Conservation (phyloP, 2,329 filamentous ascomycete genomes). For the Conoideocrella luteorostrata region DNA sequence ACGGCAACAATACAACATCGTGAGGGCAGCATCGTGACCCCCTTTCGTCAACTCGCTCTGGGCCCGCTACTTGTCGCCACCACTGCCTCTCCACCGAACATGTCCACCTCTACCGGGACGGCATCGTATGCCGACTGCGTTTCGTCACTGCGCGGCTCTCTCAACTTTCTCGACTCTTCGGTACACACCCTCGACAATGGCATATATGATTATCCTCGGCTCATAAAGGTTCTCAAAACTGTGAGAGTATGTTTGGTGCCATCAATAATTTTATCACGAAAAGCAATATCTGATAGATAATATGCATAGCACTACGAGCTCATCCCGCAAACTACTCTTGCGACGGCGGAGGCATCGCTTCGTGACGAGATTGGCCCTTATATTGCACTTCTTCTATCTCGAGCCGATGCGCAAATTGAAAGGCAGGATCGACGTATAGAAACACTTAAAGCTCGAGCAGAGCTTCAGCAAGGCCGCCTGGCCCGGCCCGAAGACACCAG, state of each 20-base stretch:
- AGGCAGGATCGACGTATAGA: constrained; percentile 78
- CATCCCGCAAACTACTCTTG: constrained; percentile 76
- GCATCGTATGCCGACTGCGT: constrained; percentile 52
- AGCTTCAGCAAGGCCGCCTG: constrained; percentile 71
- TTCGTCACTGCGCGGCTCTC: constrained; percentile 51
- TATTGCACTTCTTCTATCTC: constrained; percentile 68
- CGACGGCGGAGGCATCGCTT: constrained; percentile 74
- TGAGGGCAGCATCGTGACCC: background rate
- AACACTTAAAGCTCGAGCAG: constrained; percentile 72
- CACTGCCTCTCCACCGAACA: constrained; percentile 3
- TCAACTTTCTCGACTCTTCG: constrained; percentile 54
- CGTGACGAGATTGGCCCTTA: constrained; percentile 87
- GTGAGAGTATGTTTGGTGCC: constrained; percentile 40
- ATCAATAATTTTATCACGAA: background rate
- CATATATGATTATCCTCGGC: constrained; percentile 51
- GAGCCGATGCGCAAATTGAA: constrained; percentile 78
- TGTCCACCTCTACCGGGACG: constrained; percentile 19
- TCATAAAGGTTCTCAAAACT: constrained; percentile 49
- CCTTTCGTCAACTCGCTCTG: background rate
- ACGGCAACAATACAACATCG: background rate
- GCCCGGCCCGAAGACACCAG: constrained; percentile 20
- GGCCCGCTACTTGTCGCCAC: background rate
- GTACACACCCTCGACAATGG: constrained; percentile 50
- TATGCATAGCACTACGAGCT: constrained; percentile 75
- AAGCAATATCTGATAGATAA: constrained; percentile 5